A percentile compares a stretch with the other conserved stretches of the same genome.
These are phyloP conservation scores for Panicum hallii DNA, from an alignment of 202 grass and related monocot species.

Conservation along the genomic window DNA sequence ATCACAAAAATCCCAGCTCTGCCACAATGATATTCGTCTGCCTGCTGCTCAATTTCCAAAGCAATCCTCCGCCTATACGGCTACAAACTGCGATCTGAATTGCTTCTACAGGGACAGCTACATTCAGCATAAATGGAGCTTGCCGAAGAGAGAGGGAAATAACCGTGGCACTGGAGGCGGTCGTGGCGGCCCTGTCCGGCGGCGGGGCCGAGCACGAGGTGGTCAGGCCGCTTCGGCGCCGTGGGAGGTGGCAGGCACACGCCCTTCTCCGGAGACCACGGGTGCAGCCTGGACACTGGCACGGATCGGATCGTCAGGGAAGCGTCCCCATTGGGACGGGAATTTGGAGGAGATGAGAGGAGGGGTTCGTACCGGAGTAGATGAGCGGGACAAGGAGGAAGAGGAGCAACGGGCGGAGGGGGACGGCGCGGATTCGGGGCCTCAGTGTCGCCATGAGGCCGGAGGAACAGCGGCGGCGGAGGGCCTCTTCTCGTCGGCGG, in stretches of 20 bases:
- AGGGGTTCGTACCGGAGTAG: conserved; percentile 58
- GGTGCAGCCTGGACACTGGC: conserved; percentile 66
- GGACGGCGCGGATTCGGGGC: conserved; percentile 40
- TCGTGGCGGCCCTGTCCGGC: conserved; percentile 72
- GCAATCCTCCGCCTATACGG: background rate
- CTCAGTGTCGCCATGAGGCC: conserved; percentile 50
- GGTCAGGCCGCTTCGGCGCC: conserved; percentile 46
- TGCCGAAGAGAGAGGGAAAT: background rate
- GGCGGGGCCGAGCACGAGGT: conserved; percentile 63
- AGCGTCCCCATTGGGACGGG: background rate
- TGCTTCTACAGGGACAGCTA: background rate
- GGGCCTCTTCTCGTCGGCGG: conserved; percentile 1
- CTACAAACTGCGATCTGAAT: background rate
- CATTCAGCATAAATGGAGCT: conserved; percentile 27
- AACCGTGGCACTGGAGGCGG: conserved; percentile 85
- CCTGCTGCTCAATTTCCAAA: background rate
- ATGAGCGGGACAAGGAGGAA: conserved; percentile 60
- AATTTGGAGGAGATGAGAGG: conserved; percentile 21
- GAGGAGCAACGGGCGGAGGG: conserved; percentile 51
- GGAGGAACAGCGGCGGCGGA: background rate
- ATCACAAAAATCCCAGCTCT: conserved; percentile 15
- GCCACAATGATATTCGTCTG: background rate
- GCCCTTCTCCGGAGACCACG: conserved; percentile 46
- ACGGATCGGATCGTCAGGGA: conserved; percentile 37
- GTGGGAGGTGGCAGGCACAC: conserved; percentile 17